Percentiles rank a stretch among this genome's conserved stretches.
Conservation (phyloP, 108 stramenopile species). For the Aurantiochytrium sp. region DNA sequence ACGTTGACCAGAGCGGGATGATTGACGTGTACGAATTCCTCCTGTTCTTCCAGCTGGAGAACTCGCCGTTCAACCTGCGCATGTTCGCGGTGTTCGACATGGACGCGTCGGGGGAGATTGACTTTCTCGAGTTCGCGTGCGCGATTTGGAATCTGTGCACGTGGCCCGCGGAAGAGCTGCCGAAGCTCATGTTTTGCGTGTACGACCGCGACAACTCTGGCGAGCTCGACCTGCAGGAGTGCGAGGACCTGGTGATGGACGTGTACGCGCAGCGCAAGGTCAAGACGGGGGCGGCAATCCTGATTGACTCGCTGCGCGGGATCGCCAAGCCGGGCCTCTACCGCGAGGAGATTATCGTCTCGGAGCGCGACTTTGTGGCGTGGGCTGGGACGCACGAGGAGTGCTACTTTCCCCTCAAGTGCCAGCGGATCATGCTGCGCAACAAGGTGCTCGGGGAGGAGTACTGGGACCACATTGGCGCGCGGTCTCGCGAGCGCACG, state of each 20-base stretch:
- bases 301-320: neutral
- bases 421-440: neutral
- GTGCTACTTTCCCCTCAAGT: neutral
- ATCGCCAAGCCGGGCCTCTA: neutral
- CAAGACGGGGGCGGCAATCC: neutral
- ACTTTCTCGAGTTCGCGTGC: slow-evolving; percentile 23
- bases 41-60: neutral
- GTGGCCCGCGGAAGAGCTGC: neutral
- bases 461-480: neutral
- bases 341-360: neutral
- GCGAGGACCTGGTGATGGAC: neutral
- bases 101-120: neutral
- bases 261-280: neutral
- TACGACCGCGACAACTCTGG: neutral
- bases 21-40: neutral
- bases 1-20: neutral
- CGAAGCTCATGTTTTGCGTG: neutral
- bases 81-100: neutral
- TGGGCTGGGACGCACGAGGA: neutral
- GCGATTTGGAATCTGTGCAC: slow-evolving; percentile 25
- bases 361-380: neutral
- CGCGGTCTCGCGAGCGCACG: neutral
- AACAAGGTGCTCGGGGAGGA: neutral
- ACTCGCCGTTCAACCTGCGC: neutral
- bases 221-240: neutral